Evolutionary conservation across 1,139 yeast genomes (phyloP), one percentile per base, ranked within the genome.

Genomic region (Kazachstania sp.): DNA sequence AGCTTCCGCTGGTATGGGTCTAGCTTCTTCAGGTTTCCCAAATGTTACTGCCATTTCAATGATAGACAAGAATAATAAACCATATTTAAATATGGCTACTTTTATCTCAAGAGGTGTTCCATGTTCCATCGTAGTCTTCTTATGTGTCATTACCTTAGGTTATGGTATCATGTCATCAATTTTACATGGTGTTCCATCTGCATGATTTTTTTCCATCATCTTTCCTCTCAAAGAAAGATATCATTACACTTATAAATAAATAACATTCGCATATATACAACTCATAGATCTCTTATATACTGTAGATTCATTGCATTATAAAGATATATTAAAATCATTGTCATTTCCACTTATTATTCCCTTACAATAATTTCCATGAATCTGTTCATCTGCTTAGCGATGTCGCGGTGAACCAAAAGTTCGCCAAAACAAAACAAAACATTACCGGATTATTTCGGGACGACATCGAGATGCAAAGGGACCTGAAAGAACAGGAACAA

Each of bases 21-120:
- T 83, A 50, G 86, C 88, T 2, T 80, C 86, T 2, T 77, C 84
- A 1, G 90, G 90, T 1, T 83, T 82, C 70, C 90, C 90, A 20
- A 83, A 82, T 58, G 85, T 81, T 30, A 82, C 86, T 15, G 88
- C 88, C 1, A 81, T 81, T 54, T 81, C 86, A 46, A 80, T 80
- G 83, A 75, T 83, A 3, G 87, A 83, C 59, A 83, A 80, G 49
- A 73, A 81, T 50, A 87, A 87, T 20, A 75, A 76, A 45, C 77
- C 85, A 41, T 83, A 81, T 55, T 70, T 83, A 58, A 74, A 76
- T n/a, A 84, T 81, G 32, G 70, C 74, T 39, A 78, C 82, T 0
- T 82, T 83, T 56, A 78, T 83, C 45, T 78, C 83, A 3, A 73
- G 87, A 61, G 90, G 90, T 64, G 81, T 81, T 7, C 86, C 87